Conservation (phyloP, 495 filamentous ascomycete genomes). For the Pseudoneurospora amorphoporcata region DNA sequence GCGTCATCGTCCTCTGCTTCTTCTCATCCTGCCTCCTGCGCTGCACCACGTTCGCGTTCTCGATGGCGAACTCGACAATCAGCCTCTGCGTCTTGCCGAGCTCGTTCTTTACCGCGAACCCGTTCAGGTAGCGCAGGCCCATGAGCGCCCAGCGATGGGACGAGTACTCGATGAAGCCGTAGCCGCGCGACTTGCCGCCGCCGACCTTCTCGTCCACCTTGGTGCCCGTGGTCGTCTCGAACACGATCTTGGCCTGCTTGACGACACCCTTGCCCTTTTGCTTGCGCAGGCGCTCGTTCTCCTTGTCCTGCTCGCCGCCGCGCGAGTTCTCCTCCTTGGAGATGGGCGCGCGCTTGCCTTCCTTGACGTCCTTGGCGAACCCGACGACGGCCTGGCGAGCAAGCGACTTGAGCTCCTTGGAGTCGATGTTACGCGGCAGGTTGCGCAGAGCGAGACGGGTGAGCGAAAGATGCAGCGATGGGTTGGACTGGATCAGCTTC, state of each 20-base stretch:
- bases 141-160: constrained; percentile 91
- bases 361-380: constrained; percentile 84
- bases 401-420: constrained; percentile 84
- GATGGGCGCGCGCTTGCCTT: constrained; percentile 55
- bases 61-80: constrained; percentile 96
- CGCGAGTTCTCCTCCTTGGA: constrained; percentile 79
- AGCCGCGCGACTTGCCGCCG: constrained; percentile 76
- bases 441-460: constrained; percentile 93
- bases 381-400: constrained; percentile 84
- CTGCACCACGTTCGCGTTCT: constrained; percentile 88
- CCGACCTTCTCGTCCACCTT: constrained; percentile 61
- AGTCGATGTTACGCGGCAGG: constrained; percentile 70
- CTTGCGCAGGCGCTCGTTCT: constrained; percentile 66
- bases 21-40: constrained; percentile 62
- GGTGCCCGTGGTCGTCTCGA: constrained; percentile 70
- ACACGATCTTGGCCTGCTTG: constrained; percentile 90
- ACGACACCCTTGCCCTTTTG: constrained; percentile 84
- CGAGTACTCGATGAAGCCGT: constrained; percentile 96
- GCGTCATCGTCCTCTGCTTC: constrained; percentile 56
- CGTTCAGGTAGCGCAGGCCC: constrained; percentile 90
- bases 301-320: constrained; percentile 66
- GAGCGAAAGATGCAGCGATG: constrained; percentile 76
- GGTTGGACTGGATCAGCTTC: constrained; percentile 80
- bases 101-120: constrained; percentile 50
- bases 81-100: constrained; percentile 48